Base-by-base conservation (phyloP, 495 filamentous ascomycete genomes). In the Cercophora scortea region DNA sequence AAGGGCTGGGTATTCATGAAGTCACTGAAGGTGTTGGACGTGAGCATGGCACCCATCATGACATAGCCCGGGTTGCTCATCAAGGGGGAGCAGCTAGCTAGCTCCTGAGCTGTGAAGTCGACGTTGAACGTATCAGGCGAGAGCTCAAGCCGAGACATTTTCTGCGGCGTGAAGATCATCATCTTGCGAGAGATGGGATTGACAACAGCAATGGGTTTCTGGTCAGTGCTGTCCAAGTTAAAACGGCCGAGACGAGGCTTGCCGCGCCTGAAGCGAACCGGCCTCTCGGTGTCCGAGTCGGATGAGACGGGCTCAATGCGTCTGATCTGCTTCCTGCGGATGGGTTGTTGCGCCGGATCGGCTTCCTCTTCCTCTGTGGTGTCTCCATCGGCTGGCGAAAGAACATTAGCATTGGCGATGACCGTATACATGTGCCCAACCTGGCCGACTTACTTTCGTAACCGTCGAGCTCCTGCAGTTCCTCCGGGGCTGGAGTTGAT, bases 331-430 rank as follows among this genome's bases (percentile, higher is more conserved):
- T 79, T 83, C 53, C 79, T 78, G 38, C 83, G 83, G 73, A 63
- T 74, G 25, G 25, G 25, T 25, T 25, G 25, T 25, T 25, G 25
- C 66, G 59, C 58, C 16, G 70, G 72, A 51, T 75, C 79, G 45
- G 81, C 82, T 6, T 83, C 71, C 49, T 90, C 88, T 71, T 92
- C 88, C 60, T 92, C 88, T 57, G 88, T 92, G 38, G 88, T 91
- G 57, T 90, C 88, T 49, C 88, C 87, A 70, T 91, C 88, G 64
- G 85, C 87, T 91, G 70, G 33, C 11, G 60, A 58, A 49, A 40
- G 49, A 50, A 38, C 38, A 65, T 89, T 79, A 89, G 86, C 69
- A 79, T 2, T 15, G 41, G 8, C 41, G 17, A 58, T 52, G 50
- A 38, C 35, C 49, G 51, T 45, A 52, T 53, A 45, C 58, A 10